Conservation (phyloP, 371 early-diverging fungal species). For the Lichtheimia corymbifera region DNA sequence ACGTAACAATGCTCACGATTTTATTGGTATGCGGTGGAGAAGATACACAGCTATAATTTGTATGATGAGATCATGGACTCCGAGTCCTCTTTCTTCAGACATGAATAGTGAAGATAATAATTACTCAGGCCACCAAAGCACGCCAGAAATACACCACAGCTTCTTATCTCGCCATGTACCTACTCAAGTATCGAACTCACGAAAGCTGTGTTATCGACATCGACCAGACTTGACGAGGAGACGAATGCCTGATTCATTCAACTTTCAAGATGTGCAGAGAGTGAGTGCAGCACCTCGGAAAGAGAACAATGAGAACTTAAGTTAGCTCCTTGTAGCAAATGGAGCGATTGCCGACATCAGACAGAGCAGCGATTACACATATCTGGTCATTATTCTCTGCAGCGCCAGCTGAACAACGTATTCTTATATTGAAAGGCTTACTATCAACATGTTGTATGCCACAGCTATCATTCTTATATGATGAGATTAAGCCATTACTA, state of each 20-base stretch:
- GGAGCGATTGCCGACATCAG: constrained; percentile 43
- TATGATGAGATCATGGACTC: no score
- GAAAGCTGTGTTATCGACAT: constrained; percentile 34
- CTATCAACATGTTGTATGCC: constrained; percentile 75
- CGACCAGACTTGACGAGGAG: constrained; percentile 27
- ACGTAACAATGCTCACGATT: no score
- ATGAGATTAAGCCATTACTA: constrained; percentile 66
- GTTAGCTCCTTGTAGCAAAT: constrained; percentile 32
- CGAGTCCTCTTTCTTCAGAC: no score
- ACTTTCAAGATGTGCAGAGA: constrained; percentile 19
- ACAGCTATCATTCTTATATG: constrained; percentile 77
- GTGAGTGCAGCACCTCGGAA: constrained; percentile 5
- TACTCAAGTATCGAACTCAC: constrained; percentile 34
- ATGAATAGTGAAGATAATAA: no score
- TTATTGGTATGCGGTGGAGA: no score
- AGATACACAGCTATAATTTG: no score
- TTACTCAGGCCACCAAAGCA: no score
- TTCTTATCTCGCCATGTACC: constrained; percentile 48
- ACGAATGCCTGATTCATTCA: constrained; percentile 27
- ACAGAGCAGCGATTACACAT: constrained; percentile 54
- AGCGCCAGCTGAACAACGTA: constrained; percentile 58
- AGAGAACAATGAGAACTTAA: constrained; percentile 5
- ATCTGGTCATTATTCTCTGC: constrained; percentile 67
- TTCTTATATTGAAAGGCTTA: constrained; percentile 70
- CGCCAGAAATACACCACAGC: constrained; percentile 18